phyloP scores from a whole-genome alignment of 176 grass and related monocot genomes.

The Cocos nucifera region DNA sequence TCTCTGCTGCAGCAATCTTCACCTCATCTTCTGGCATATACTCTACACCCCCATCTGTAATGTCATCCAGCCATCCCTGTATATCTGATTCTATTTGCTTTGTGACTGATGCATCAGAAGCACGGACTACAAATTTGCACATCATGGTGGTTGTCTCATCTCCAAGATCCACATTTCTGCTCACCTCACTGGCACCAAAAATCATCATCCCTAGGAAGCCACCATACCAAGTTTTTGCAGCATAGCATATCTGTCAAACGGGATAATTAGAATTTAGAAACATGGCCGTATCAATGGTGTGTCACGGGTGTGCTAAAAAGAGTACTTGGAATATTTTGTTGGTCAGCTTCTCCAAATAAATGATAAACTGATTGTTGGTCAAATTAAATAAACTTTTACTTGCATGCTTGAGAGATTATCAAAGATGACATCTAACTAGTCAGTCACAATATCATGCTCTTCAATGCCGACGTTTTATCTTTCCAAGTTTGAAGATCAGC shows the following conservation, averaged over 20 bases:
- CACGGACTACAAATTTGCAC: conserved; percentile 84
- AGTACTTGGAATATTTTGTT: too few species aligned
- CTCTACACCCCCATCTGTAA: conserved; percentile 66
- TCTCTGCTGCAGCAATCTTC: conserved; percentile 57
- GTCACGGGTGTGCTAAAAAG: too few species aligned
- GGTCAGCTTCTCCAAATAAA: too few species aligned
- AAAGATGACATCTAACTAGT: too few species aligned
- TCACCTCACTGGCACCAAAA: conserved; percentile 94
- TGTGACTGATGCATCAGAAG: conserved; percentile 84
- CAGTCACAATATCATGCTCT: too few species aligned
- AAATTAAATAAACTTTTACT: too few species aligned
- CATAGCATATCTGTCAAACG: conserved; percentile 60
- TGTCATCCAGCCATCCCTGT: conserved; percentile 91
- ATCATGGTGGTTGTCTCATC: conserved; percentile 98
- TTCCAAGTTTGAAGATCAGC: too few species aligned
- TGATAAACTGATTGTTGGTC: too few species aligned
- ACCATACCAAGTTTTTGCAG: conserved; percentile 94
- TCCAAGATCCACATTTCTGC: conserved; percentile 83
- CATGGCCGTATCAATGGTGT: neutral
- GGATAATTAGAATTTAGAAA: neutral
- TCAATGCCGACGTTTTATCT: too few species aligned
- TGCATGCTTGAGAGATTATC: too few species aligned
- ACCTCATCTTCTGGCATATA: conserved; percentile 96
- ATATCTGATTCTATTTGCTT: conserved; percentile 80
- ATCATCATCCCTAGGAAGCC: conserved; percentile 99